phyloP scores from a whole-genome alignment of 2,329 filamentous ascomycete genomes.

The Botrytis medusae region DNA sequence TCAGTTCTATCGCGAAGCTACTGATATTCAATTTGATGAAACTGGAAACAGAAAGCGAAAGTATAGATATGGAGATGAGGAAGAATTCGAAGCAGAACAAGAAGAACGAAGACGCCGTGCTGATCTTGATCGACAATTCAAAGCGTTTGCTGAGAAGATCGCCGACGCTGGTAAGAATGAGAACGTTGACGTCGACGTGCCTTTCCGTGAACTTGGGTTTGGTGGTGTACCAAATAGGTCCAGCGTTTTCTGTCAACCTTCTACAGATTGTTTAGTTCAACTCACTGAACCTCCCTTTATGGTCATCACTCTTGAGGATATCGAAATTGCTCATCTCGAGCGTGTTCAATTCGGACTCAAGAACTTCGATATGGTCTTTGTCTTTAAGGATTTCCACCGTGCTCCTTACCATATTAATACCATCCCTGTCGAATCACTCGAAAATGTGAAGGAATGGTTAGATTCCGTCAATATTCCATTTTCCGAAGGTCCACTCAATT shows the following conservation, averaged over 20 bases:
- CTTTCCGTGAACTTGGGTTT: conserved; percentile 94
- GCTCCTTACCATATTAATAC: conserved; percentile 94
- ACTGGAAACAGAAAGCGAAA: conserved; percentile 97
- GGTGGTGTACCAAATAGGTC: conserved; percentile 94
- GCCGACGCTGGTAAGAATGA: conserved; percentile 92
- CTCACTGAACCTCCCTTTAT: conserved; percentile 96
- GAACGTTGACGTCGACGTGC: conserved; percentile 90
- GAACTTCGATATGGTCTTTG: conserved; percentile 98
- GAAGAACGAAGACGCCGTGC: conserved; percentile 88
- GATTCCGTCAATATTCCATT: conserved; percentile 94
- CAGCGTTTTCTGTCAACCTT: conserved; percentile 93
- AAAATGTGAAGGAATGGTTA: conserved; percentile 96
- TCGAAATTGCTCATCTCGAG: conserved; percentile 94
- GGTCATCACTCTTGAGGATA: conserved; percentile 91
- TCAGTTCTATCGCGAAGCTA: conserved; percentile 96
- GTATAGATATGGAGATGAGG: conserved; percentile 95
- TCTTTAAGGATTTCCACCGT: conserved; percentile 96
- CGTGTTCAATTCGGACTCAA: conserved; percentile 95
- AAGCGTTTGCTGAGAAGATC: conserved; percentile 95
- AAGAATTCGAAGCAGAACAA: conserved; percentile 98
- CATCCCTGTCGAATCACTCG: conserved; percentile 91
- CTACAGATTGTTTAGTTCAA: conserved; percentile 95
- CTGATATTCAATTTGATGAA: conserved; percentile 98
- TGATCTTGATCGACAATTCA: conserved; percentile 94
- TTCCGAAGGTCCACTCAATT: conserved; percentile 90